phyloP scores from a whole-genome alignment of 2,329 filamentous ascomycete species.

The Chaetomiaceae sp. region DNA sequence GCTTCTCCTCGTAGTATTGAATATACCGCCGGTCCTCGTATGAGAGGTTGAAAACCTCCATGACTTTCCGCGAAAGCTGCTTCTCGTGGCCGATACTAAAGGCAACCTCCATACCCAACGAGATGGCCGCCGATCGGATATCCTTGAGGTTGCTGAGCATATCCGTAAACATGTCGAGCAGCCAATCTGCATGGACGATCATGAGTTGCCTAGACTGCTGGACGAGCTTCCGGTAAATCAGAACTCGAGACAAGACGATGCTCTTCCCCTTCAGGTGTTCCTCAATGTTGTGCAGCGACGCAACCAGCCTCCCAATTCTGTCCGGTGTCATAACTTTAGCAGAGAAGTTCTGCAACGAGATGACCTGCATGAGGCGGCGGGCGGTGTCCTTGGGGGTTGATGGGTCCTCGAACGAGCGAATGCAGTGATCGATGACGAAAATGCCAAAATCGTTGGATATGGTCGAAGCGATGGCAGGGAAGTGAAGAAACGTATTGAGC shows the following conservation, averaged over 20 bases:
- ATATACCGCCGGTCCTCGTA: slow-evolving; percentile 62
- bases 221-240: slow-evolving; percentile 74
- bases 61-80: slow-evolving; percentile 61
- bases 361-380: slow-evolving; percentile 73
- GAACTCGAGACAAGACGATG: slow-evolving; percentile 69
- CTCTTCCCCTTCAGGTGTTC: slow-evolving; percentile 73
- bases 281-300: slow-evolving; percentile 67
- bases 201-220: slow-evolving; percentile 68
- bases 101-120: slow-evolving; percentile 67
- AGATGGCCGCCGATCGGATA: slow-evolving; percentile 68
- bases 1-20: slow-evolving; percentile 61
- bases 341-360: slow-evolving; percentile 76
- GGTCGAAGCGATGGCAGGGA: slow-evolving; percentile 63
- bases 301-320: slow-evolving; percentile 66
- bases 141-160: slow-evolving; percentile 77
- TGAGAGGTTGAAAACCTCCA: slow-evolving; percentile 56
- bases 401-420: slow-evolving; percentile 65
- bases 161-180: slow-evolving; percentile 75
- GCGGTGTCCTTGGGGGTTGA: slow-evolving; percentile 70
- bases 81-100: slow-evolving; percentile 65
- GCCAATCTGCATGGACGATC: slow-evolving; percentile 69
- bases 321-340: slow-evolving; percentile 68
- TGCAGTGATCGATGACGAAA: slow-evolving; percentile 77
- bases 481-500: slow-evolving; percentile 71
- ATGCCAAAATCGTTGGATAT: slow-evolving; percentile 73